These are phyloP conservation scores for Boletus patriciae DNA, from an alignment of 768 basidiomycete genomes.

Conservation along the genomic window DNA sequence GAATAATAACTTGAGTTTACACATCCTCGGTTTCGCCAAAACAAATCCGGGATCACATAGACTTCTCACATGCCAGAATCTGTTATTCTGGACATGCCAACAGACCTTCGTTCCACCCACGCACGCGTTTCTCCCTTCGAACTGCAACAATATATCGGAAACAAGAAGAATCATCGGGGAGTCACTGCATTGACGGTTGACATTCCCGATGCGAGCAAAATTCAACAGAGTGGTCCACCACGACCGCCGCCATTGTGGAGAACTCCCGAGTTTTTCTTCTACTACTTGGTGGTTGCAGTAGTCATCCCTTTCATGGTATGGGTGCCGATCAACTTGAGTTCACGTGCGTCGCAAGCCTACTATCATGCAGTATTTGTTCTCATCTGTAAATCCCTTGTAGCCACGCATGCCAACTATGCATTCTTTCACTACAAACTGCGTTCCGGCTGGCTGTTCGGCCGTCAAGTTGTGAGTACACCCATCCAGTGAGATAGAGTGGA, in stretches of 20 bases:
- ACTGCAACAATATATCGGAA: constrained; percentile 11
- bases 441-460: constrained; percentile 79
- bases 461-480: constrained; percentile 62
- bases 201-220: constrained; percentile 45
- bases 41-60: not conserved
- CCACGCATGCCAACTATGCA: constrained; percentile 71
- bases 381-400: constrained; percentile 38
- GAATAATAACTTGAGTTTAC: constrained; percentile 13
- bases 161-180: constrained; percentile 23
- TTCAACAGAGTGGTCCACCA: constrained; percentile 24
- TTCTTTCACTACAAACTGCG: constrained; percentile 59
- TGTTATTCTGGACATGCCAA: constrained; percentile 35
- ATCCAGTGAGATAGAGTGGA: not conserved
- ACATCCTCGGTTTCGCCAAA: not conserved
- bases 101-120: constrained; percentile 30
- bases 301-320: constrained; percentile 75
- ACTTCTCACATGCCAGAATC: constrained; percentile 29
- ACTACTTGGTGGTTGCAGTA: constrained; percentile 58
- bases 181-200: constrained; percentile 55
- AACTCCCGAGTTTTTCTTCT: constrained; percentile 78
- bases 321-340: constrained; percentile 72
- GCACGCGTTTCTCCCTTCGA: constrained; percentile 13
- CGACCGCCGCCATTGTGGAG: constrained; percentile 63
- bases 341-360: constrained; percentile 51
- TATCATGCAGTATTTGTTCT: not conserved